Conservation (phyloP, 2,329 filamentous ascomycete genomes). For the Zopfia rhizophila region DNA sequence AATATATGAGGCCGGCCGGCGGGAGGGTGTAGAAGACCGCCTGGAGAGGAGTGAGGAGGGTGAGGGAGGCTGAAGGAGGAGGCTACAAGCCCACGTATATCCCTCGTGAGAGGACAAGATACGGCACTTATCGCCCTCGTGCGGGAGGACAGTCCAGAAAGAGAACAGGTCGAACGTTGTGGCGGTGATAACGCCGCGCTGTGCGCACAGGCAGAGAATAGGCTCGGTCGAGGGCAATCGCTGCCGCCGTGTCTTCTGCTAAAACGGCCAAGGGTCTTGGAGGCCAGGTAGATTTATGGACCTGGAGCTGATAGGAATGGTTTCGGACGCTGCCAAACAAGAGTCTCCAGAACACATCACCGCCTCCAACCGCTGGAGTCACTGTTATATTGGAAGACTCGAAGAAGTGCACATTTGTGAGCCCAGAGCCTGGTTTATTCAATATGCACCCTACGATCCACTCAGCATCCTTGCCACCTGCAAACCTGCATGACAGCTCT, state of each 20-base stretch:
- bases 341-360: too few relatives aligned
- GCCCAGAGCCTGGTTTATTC: constrained; percentile 1
- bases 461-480: constrained; percentile 10
- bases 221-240: not conserved
- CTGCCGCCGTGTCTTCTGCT: constrained; percentile 29
- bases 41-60: constrained; percentile 7
- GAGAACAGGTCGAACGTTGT: constrained; percentile 18
- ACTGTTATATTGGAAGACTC: too few relatives aligned
- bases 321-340: too few relatives aligned
- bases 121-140: constrained; percentile 36
- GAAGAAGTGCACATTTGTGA: constrained; percentile 28
- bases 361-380: too few relatives aligned
- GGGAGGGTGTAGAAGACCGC: constrained; percentile 2
- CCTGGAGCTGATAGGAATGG: constrained; percentile 23
- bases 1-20: constrained; percentile 8
- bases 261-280: constrained; percentile 22
- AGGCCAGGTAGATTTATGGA: constrained; percentile 13
- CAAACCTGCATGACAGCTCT: constrained; percentile 5
- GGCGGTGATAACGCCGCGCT: constrained; percentile 29
- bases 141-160: constrained; percentile 31
- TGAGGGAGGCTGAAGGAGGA: constrained; percentile 22
- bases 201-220: constrained; percentile 7
- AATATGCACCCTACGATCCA: constrained; percentile 4
- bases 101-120: constrained; percentile 15
- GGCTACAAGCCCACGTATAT: constrained; percentile 9